phyloP scores from a whole-genome alignment of 331 rosid genomes.

The Pyrus hybrid region DNA sequence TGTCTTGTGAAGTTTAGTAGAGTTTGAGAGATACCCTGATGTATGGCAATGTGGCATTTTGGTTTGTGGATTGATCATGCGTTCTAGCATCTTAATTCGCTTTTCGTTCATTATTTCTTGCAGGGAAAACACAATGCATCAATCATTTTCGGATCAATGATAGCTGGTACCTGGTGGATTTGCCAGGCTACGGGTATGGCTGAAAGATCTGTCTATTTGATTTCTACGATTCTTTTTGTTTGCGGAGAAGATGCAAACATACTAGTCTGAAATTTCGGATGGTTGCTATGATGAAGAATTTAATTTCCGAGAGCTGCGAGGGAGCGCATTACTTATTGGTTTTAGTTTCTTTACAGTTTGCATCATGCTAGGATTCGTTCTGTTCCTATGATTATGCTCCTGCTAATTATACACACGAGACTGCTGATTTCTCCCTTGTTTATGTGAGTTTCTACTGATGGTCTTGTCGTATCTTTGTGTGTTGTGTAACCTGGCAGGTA shows the following conservation, averaged over 20 bases:
- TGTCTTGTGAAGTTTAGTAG: neutral
- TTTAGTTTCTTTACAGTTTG: neutral
- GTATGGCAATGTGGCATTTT: neutral
- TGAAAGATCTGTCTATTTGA: neutral
- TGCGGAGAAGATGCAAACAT: neutral
- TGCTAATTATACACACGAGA: neutral
- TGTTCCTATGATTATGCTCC: neutral
- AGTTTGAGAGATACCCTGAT: neutral
- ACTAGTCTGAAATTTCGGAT: neutral
- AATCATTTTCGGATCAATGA: constrained; percentile 91
- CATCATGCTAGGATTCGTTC: neutral
- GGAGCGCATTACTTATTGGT: neutral
- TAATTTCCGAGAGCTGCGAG: neutral
- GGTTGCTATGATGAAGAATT: neutral
- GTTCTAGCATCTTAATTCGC: neutral
- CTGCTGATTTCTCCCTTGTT: neutral
- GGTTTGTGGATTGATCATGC: neutral
- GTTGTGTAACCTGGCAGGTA: constrained; percentile 42
- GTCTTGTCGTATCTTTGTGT: neutral
- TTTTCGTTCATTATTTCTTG: neutral
- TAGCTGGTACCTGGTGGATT: constrained; percentile 93
- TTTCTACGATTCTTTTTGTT: neutral
- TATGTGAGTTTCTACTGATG: neutral
- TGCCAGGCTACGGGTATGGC: constrained; percentile 97
- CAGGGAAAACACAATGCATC: constrained; percentile 96